Base-by-base conservation (phyloP, 805 yeast genomes). In the Yamadazyma endophytica region DNA sequence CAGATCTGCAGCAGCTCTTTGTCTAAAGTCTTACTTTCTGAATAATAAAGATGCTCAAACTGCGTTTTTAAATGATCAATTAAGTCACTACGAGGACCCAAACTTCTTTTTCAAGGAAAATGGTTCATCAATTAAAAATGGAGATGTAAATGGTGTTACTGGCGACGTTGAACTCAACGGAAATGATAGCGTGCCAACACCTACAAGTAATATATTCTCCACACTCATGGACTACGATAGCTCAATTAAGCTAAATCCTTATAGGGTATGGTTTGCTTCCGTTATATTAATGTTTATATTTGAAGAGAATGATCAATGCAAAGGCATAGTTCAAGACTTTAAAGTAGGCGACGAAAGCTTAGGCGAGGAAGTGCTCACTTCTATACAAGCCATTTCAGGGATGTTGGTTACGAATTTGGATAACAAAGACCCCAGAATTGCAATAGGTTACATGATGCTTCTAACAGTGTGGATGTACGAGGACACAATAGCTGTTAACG, bases 201-300 rank as follows among this genome's bases (percentile, higher is more conserved):
- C 61, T 24, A 52, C 50, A 31, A 80, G 75, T 3, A 88, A 87
- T 50, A 57, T 92, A 1, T 78, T 92, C 35, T 63, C 77, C 16
- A 73, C 82, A 0, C 55, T 92, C 5, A 70, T 87, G 43, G 90
- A 83, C 41, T 86, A 83, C 46, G 90, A 89, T 42, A 75, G 64
- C 2, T 66, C 60, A 11, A 35, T 52, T 26, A 75, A 79, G 32
- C 57, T 89, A 20, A 90, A 92, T 43, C 97, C 99, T 0, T 92
- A 88, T 51, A 77, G 79, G 46, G 58, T 77, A 1, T 92, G 95
- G 92, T 89, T 90, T 57, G 77, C 96, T 0, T 64, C 83, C 2
- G 71, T 78, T 4, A 61, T 86, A 4, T 51, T 90, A 14, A 64
- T 82, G 25, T 74, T 73, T 33, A 51, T 88, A 2, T 71, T 88